Percentiles rank a stretch among this genome's conserved stretches.
phyloP scores from a whole-genome alignment of 2,329 filamentous ascomycete genomes.

The Sporothrix curviconia region DNA sequence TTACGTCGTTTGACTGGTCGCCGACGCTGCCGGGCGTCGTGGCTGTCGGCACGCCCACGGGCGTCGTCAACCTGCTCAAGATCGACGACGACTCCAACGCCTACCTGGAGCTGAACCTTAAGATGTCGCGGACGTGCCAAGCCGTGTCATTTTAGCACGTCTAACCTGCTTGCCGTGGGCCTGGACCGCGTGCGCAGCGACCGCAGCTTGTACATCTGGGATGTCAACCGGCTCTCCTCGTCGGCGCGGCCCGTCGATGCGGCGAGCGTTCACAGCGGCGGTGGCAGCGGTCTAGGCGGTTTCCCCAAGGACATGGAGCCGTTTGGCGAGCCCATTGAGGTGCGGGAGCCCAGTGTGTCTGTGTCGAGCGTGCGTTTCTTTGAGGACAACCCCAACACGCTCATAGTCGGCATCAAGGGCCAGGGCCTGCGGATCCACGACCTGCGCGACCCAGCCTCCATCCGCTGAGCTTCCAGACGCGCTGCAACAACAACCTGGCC shows the following conservation, averaged over 20 bases:
- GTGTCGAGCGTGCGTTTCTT: slow-evolving; percentile 81
- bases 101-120: slow-evolving; percentile 60
- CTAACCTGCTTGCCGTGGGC: slow-evolving; percentile 67
- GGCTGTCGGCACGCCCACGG: slow-evolving; percentile 67
- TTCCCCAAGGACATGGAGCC: slow-evolving; percentile 44
- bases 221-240: slow-evolving; percentile 57
- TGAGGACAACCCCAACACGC: slow-evolving; percentile 64
- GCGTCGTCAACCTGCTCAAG: slow-evolving; percentile 67
- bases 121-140: slow-evolving; percentile 71
- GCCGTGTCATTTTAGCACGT: slow-evolving; percentile 72
- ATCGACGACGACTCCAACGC: slow-evolving; percentile 64
- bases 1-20: slow-evolving; percentile 63
- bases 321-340: slow-evolving; percentile 51
- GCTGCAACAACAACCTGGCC: slow-evolving; percentile 63
- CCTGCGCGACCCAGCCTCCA: slow-evolving; percentile 42
- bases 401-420: slow-evolving; percentile 69
- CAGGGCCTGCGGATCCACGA: slow-evolving; percentile 72
- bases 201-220: slow-evolving; percentile 75
- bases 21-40: slow-evolving; percentile 58
- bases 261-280: not conserved
- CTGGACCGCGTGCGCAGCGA: slow-evolving; percentile 77
- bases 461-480: slow-evolving; percentile 53
- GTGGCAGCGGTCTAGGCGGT: slow-evolving; percentile 32
- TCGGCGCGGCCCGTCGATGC: slow-evolving; percentile 23
- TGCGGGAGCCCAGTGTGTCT: slow-evolving; percentile 61